These are phyloP conservation scores for Phylloporus arenicola DNA, from an alignment of 768 basidiomycete species.

Conservation along the genomic window DNA sequence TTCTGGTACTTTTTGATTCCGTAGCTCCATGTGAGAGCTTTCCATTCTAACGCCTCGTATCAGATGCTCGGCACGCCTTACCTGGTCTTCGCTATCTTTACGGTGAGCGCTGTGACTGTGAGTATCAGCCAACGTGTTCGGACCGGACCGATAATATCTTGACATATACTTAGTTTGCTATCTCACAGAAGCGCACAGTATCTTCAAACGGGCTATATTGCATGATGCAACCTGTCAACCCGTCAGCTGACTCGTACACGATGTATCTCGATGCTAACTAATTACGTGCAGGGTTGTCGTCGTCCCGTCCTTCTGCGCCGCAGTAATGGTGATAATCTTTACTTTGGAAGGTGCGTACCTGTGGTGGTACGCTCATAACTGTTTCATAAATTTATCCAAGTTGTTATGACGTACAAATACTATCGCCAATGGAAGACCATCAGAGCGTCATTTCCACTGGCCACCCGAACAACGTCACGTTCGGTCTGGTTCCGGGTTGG, in stretches of 20 bases:
- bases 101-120: constrained; percentile 36
- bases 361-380: not conserved
- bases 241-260: constrained; percentile 31
- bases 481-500: constrained; percentile 36
- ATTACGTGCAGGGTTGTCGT: constrained; percentile 26
- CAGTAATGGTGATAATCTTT: constrained; percentile 36
- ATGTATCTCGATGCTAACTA: constrained; percentile 8
- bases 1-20: constrained; percentile 16
- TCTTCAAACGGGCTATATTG: constrained; percentile 48
- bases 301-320: constrained; percentile 43
- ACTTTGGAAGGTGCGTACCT: constrained; percentile 40
- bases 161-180: constrained; percentile 11
- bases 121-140: constrained; percentile 18
- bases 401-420: constrained; percentile 39
- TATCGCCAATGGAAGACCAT: constrained; percentile 37
- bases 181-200: constrained; percentile 13
- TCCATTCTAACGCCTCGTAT: constrained; percentile 11
- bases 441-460: constrained; percentile 39
- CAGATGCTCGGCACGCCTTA: constrained; percentile 38
- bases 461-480: constrained; percentile 31
- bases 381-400: constrained; percentile 24
- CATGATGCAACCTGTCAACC: constrained; percentile 26
- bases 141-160: constrained; percentile 13
- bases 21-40: not conserved
- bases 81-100: constrained; percentile 39